Conservation (phyloP, 371 early-diverging fungal species). For the Rhizopus sp. region DNA sequence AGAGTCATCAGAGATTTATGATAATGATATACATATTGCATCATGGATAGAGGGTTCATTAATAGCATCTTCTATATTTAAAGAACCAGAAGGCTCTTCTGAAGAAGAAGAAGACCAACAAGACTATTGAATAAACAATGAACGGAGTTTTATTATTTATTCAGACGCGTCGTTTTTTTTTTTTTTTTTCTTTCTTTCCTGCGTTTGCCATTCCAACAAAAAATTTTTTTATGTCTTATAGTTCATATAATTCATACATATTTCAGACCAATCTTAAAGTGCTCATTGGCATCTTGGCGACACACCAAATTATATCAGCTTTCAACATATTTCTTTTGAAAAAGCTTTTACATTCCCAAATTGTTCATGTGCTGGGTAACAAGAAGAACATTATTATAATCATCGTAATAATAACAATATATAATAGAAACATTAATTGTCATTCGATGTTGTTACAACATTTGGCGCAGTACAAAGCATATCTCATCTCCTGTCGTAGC, state of each 20-base stretch:
- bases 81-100: constrained; percentile 9
- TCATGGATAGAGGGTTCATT: constrained; percentile 30
- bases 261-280: not conserved
- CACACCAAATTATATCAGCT: not conserved
- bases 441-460: not conserved
- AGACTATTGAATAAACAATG: no score
- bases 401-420: not conserved
- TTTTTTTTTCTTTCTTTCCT: no score
- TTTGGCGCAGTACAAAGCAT: constrained; percentile 1
- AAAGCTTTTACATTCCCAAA: not conserved
- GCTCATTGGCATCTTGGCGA: not conserved
- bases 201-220: no score
- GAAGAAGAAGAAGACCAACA: not conserved
- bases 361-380: constrained; percentile 2
- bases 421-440: constrained; percentile 2
- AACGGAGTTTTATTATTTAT: no score
- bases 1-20: constrained; percentile 20
- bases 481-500: not conserved
- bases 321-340: not conserved
- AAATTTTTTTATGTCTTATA: not conserved
- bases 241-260: constrained; percentile 16
- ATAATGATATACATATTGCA: constrained; percentile 23
- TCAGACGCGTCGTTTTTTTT: not conserved
- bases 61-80: constrained; percentile 24
- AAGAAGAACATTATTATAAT: not conserved